Conservation (phyloP, 345 rosid genomes). For the Cochlearia excelsa region DNA sequence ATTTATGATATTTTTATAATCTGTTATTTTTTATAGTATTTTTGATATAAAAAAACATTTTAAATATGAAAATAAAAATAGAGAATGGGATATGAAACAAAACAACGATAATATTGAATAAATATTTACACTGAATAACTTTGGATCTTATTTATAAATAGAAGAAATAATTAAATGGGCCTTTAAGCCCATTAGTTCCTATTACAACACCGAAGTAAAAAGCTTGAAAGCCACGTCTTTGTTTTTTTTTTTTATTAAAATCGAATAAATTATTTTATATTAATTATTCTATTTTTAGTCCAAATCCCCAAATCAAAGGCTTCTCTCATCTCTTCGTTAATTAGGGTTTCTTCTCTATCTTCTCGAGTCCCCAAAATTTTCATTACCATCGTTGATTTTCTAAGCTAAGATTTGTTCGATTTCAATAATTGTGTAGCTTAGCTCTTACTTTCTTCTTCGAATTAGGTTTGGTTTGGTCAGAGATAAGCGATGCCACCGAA, state of each 20-base stretch:
- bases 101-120: too few relatives aligned
- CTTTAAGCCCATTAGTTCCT: neutral
- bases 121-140: too few relatives aligned
- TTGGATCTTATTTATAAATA: neutral
- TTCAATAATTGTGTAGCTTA: constrained; percentile 7
- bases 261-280: constrained; percentile 4
- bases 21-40: too few relatives aligned
- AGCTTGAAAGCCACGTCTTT: constrained; percentile 33
- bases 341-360: constrained; percentile 32
- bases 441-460: constrained; percentile 1
- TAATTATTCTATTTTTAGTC: neutral
- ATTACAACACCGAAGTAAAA: constrained; percentile 7
- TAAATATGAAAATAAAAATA: too few relatives aligned
- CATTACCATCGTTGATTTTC: constrained; percentile 21
- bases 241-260: neutral
- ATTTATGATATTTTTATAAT: too few relatives aligned
- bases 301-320: constrained; percentile 9
- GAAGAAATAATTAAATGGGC: neutral
- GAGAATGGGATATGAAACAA: too few relatives aligned
- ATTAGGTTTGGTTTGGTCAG: constrained; percentile 8
- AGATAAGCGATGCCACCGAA: constrained; percentile 65
- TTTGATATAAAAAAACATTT: too few relatives aligned
- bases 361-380: constrained; percentile 1
- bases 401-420: constrained; percentile 22
- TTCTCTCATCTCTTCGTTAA: constrained; percentile 16